These are phyloP conservation scores for Peronospora belbahrii DNA, from an alignment of 352 stramenopile species.

Conservation along the genomic window DNA sequence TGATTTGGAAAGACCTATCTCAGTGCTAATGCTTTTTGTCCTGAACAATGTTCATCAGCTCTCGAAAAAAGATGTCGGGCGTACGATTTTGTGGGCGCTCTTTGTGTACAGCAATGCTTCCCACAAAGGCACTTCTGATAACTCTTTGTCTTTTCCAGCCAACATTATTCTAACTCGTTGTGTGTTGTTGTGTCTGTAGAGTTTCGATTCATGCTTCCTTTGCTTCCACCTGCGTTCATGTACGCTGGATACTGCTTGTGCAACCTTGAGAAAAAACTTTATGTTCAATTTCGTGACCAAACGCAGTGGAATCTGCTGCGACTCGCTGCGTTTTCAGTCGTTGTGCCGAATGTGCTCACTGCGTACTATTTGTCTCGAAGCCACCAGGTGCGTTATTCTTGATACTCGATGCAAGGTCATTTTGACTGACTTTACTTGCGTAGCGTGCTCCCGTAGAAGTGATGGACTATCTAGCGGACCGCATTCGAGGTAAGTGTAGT, in stretches of 20 bases:
- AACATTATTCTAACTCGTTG: neutral
- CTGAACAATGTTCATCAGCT: constrained; percentile 13
- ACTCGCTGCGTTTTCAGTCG: constrained; percentile 37
- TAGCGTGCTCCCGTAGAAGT: constrained; percentile 67
- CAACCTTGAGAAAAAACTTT: constrained; percentile 59
- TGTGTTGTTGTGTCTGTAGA: constrained; percentile 27
- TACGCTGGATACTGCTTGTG: constrained; percentile 70
- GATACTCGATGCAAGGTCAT: neutral
- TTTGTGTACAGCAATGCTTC: constrained; percentile 69
- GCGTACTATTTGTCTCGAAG: constrained; percentile 64
- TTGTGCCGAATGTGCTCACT: constrained; percentile 55
- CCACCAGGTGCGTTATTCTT: constrained; percentile 32
- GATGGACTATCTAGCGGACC: constrained; percentile 68
- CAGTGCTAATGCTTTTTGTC: neutral
- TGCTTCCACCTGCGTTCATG: constrained; percentile 63
- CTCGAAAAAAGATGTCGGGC: constrained; percentile 59
- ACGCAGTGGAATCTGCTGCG: constrained; percentile 52
- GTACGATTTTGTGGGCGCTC: constrained; percentile 58
- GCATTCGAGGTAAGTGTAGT: constrained; percentile 36
- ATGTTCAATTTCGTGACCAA: constrained; percentile 42
- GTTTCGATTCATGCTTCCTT: constrained; percentile 78
- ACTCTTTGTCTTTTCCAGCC: neutral
- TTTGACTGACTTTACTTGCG: neutral
- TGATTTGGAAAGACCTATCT: neutral
- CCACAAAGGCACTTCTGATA: constrained; percentile 60